Evolutionary conservation across 371 early-diverging fungal genomes (phyloP).

Genomic region (Mucor circinelloides): DNA sequence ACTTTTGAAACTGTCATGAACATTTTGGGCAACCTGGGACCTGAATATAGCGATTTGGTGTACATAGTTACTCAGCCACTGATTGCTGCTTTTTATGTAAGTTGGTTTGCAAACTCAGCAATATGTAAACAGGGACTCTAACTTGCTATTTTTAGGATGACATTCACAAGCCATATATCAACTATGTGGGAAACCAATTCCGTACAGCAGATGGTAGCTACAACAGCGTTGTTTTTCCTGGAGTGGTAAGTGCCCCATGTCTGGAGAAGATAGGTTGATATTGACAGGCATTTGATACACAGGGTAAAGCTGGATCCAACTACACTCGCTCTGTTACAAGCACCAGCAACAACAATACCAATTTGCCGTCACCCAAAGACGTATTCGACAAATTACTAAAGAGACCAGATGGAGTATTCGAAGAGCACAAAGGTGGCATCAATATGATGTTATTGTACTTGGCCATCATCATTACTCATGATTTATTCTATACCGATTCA

Average conservation of each 20-base stretch:
- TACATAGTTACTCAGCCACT: conserved; percentile 33
- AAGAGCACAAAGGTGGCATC: conserved; percentile 36
- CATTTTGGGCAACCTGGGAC: conserved; percentile 38
- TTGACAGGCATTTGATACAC: not conserved
- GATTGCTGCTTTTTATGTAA: conserved; percentile 34
- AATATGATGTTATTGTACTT: conserved; percentile 52
- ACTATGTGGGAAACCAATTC: conserved; percentile 43
- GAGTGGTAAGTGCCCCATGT: conserved; percentile 32
- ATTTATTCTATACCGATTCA: conserved; percentile 53
- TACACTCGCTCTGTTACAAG: conserved; percentile 46
- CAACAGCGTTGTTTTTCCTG: conserved; percentile 44
- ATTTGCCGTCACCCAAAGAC: conserved; percentile 34
- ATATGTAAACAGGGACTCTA: not conserved
- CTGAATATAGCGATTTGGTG: conserved; percentile 36
- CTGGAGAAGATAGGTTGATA: not conserved
- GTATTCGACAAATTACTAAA: conserved; percentile 45
- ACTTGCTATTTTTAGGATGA: conserved; percentile 29
- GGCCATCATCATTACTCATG: conserved; percentile 57
- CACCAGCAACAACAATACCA: conserved; percentile 16
- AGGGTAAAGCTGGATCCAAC: conserved; percentile 47
- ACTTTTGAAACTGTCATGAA: conserved; percentile 49
- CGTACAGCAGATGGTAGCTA: conserved; percentile 55
- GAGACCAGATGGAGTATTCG: conserved; percentile 35
- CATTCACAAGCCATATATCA: conserved; percentile 43
- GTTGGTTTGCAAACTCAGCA: not conserved